Evolutionary conservation across 2,329 filamentous ascomycete species (phyloP), one percentile per base, ranked within the genome.

Genomic region (Fusarium proliferatum): DNA sequence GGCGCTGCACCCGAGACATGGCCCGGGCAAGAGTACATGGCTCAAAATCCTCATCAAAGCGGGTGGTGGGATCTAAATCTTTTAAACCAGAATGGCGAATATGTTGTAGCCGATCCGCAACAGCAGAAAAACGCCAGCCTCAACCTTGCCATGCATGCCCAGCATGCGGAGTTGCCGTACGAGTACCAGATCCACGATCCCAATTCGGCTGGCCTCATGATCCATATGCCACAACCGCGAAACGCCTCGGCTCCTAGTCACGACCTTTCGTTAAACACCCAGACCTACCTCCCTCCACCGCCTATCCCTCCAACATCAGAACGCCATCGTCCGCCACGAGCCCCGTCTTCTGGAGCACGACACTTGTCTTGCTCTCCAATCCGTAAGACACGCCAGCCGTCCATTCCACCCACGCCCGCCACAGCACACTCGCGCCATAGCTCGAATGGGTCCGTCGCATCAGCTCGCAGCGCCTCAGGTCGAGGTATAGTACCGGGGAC

Each of bases 321-420:
- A 46, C 81, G 82, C 38, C 80, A 84, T 38, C 84, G 85, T 17
- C 86, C 86, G 58, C 87, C 88, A 2, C 84, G 85, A 16, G 88
- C 88, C 9, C 88, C 87, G 4, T 89, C 87, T 3, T 87, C 87
- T 2, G 88, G 88, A 6, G 86, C 88, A 21, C 82, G 87, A 26
- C 86, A 89, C 74, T 80, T 84, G 69, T 83, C 80, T 36, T 80
- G 77, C 61, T 83, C 80, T 21, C 80, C 81, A 33, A 80, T 82
- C 71, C 81, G 87, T 73, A 88, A 87, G 79, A 79, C 80, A 52
- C 81, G 82, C 34, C 81, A 80, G 34, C 82, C 82, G 2, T 82
- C 82, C 56, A 77, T 80, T 9, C 85, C 85, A 19, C 85, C 85
- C 1, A 83, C 84, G 8, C 83, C 84, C 4, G 72, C 67, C 28